Base-by-base conservation (phyloP, 495 filamentous ascomycete species). In the Hypoxylon crocopeplum region DNA sequence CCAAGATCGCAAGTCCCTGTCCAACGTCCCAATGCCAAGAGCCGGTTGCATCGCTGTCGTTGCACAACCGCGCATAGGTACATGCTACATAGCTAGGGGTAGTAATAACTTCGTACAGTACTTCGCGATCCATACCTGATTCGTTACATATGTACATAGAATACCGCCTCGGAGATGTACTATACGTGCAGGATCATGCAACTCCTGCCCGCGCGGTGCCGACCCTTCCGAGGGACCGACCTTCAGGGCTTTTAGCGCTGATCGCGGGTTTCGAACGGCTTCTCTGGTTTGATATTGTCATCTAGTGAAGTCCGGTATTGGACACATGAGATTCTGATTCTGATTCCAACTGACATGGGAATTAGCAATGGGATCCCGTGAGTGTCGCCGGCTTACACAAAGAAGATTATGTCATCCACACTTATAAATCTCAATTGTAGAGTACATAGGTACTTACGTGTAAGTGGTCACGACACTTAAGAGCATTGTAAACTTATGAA, bases 1-100 rank as follows among this genome's bases (percentile, higher is more conserved):
- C 51, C 46, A 56, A 50, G 58, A 38, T 1, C 30, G n/a, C 39
- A 12, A 34, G 38, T 42, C 50, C 29, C 10, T 48, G 52, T 12
- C 12, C 30, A 58, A 49, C 24, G 48, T 54, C 21, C 7, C 22
- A 34, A 48, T 50, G n/a, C n/a, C 48, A 64, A 64, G 53, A 32
- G 21, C 38, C 37, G 54, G 37, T 48, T 64, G 60, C 53, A 57
- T 63, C 42, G 20, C n/a, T 32, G 27, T 42, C 25, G 59, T 51
- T 32, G 33, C 53, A 56, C 52, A 62, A 56, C 32, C 39, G 52
- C 50, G 59, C 45, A n/a, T n/a, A n/a, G n/a, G n/a, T n/a, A n/a
- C n/a, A n/a, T n/a, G n/a, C n/a, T n/a, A n/a, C n/a, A n/a, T n/a
- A n/a, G n/a, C n/a, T n/a, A n/a, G n/a, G n/a, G n/a, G n/a, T n/a